A percentile compares a stretch with the other conserved stretches of the same genome.
Evolutionary conservation across 495 filamentous ascomycete genomes (phyloP).

Genomic region (Glonium stellatum): DNA sequence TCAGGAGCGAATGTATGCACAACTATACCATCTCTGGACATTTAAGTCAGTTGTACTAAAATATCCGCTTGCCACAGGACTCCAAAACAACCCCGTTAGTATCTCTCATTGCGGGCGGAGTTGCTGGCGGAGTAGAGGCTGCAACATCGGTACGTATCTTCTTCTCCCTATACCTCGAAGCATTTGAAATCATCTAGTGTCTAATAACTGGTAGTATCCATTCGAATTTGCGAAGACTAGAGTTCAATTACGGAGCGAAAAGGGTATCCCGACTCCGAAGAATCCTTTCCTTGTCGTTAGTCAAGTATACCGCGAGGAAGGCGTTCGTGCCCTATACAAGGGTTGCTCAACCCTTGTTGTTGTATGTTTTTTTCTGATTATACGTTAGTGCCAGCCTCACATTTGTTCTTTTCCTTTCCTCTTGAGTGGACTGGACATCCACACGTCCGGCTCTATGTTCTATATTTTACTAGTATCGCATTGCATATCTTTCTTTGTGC

Average conservation of each 20-base stretch:
- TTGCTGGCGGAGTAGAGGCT: conserved; percentile 51
- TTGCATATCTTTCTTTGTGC: too few species aligned
- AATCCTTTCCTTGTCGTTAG: conserved; percentile 52
- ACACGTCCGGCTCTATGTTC: neutral
- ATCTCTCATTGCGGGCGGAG: conserved; percentile 47
- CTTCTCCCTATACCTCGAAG: neutral
- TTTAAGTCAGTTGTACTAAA: too few species aligned
- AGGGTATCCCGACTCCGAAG: conserved; percentile 36
- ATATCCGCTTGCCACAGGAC: conserved; percentile 13
- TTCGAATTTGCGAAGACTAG: conserved; percentile 64
- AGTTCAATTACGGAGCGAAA: conserved; percentile 49
- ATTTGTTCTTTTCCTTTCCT: too few species aligned
- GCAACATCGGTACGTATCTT: conserved; percentile 39
- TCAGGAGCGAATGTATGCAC: conserved; percentile 2
- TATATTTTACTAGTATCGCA: too few species aligned
- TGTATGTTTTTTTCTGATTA: conserved; percentile 29
- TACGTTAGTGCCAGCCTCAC: neutral
- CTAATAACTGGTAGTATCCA: conserved; percentile 45
- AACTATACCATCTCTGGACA: too few species aligned
- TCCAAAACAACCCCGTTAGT: conserved; percentile 38
- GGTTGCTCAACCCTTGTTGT: conserved; percentile 57
- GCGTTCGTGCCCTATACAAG: conserved; percentile 53
- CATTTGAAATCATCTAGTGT: neutral
- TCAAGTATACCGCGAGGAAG: conserved; percentile 47
- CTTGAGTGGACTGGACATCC: too few species aligned